Conservation (phyloP, 306 rosid species). For the Canavalia ensiformis region DNA sequence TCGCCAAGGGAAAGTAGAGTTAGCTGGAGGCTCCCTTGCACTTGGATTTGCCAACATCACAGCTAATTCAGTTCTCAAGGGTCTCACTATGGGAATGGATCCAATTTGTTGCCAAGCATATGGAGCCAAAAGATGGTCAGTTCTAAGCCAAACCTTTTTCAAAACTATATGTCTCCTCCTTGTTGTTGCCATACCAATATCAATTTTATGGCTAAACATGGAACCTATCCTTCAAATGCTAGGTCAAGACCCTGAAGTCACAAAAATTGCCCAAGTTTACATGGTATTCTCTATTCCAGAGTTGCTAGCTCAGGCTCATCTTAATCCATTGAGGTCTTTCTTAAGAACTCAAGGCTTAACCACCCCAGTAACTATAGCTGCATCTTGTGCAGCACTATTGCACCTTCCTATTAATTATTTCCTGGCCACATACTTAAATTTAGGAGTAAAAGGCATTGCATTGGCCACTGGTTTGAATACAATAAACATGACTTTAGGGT, state of each 20-base stretch:
- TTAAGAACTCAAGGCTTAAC: conserved; percentile 85
- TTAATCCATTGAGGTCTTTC: conserved; percentile 71
- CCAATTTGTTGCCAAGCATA: conserved; percentile 96
- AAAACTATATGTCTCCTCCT: conserved; percentile 78
- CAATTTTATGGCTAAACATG: conserved; percentile 77
- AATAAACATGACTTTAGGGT: conserved; percentile 62
- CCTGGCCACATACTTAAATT: conserved; percentile 58
- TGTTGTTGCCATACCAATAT: conserved; percentile 75
- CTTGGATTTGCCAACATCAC: conserved; percentile 88
- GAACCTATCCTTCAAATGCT: conserved; percentile 68
- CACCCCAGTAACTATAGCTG: conserved; percentile 70
- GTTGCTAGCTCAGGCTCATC: conserved; percentile 78
- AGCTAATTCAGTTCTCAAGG: conserved; percentile 74
- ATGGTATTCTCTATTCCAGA: conserved; percentile 85
- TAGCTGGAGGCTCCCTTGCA: conserved; percentile 92
- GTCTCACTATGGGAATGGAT: conserved; percentile 89
- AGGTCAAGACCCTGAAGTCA: conserved; percentile 87
- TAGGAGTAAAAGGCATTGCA: conserved; percentile 86
- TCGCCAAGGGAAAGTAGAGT: conserved; percentile 76
- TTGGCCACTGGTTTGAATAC: conserved; percentile 83
- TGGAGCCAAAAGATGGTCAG: conserved; percentile 79
- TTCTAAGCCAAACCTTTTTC: conserved; percentile 73
- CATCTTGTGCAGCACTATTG: conserved; percentile 67
- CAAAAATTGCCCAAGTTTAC: conserved; percentile 75
- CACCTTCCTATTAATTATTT: conserved; percentile 83